phyloP scores from a whole-genome alignment of 2,329 filamentous ascomycete genomes.

The Juglanconis oblonga region DNA sequence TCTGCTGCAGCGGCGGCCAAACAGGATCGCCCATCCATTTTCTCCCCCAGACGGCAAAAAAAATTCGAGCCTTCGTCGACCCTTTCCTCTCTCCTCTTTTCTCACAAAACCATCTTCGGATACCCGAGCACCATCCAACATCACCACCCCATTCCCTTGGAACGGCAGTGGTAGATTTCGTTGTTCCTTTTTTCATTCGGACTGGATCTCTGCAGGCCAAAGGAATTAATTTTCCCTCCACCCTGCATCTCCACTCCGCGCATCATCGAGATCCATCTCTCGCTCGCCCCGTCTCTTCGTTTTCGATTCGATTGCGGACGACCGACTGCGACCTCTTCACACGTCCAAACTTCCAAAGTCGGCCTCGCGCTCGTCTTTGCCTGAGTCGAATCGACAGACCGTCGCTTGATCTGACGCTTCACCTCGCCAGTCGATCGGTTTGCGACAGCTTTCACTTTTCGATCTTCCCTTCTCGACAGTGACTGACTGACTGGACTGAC shows the following conservation, averaged over 20 bases:
- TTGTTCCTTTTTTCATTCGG: slow-evolving; percentile 13
- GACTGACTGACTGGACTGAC: not conserved
- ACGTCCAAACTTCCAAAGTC: slow-evolving; percentile 5
- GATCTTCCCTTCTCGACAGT: not conserved
- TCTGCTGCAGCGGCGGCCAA: slow-evolving; percentile 6
- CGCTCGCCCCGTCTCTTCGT: slow-evolving; percentile 1
- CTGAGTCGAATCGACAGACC: not conserved
- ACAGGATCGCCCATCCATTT: slow-evolving; percentile 10
- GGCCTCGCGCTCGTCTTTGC: slow-evolving; percentile 1
- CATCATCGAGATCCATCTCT: slow-evolving; percentile 6
- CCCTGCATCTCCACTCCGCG: slow-evolving; percentile 9
- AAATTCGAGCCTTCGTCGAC: slow-evolving; percentile 13
- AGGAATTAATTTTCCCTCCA: slow-evolving; percentile 12
- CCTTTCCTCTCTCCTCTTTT: slow-evolving; percentile 7
- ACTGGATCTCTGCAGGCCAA: slow-evolving; percentile 13
- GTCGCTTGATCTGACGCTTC: not conserved
- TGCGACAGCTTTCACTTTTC: not conserved
- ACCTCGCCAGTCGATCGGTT: not conserved
- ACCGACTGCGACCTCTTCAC: slow-evolving; percentile 3
- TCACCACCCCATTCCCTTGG: slow-evolving; percentile 17
- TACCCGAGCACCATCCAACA: slow-evolving; percentile 17
- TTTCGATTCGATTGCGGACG: slow-evolving; percentile 12
- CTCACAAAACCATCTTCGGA: slow-evolving; percentile 12
- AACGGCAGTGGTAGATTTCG: slow-evolving; percentile 17
- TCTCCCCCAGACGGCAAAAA: slow-evolving; percentile 16